Evolutionary conservation across 306 rosid genomes (phyloP).

Genomic region (Lathyrus sativus): DNA sequence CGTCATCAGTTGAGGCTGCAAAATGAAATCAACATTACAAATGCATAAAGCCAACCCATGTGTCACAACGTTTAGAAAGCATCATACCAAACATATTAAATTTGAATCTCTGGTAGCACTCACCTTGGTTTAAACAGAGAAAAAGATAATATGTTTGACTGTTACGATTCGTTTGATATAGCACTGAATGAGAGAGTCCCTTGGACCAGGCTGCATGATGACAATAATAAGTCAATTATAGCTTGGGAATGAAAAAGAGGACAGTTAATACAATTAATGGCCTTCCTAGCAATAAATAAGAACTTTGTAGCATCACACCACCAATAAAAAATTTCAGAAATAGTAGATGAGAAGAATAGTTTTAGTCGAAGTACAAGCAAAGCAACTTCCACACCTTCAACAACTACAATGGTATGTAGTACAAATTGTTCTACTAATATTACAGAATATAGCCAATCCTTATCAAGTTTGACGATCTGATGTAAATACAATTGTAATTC

Average conservation of each 20-base stretch:
- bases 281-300: too few relatives aligned
- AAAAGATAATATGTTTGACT: constrained; percentile 72
- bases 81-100: constrained; percentile 31
- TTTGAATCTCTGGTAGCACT: constrained; percentile 32
- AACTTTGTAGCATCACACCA: too few relatives aligned
- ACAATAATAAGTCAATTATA: constrained; percentile 31
- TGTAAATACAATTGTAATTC: not conserved
- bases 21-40: constrained; percentile 35
- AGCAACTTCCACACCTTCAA: too few relatives aligned
- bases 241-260: not conserved
- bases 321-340: too few relatives aligned
- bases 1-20: constrained; percentile 79
- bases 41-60: constrained; percentile 24
- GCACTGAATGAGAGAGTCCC: constrained; percentile 71
- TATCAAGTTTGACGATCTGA: too few relatives aligned
- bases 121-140: constrained; percentile 72
- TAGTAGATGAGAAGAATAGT: too few relatives aligned
- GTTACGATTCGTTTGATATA: constrained; percentile 67
- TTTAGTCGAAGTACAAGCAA: too few relatives aligned
- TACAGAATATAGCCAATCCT: too few relatives aligned
- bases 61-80: not conserved
- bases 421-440: too few relatives aligned
- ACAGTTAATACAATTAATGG: not conserved
- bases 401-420: too few relatives aligned
- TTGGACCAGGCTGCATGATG: constrained; percentile 82